phyloP scores from a whole-genome alignment of 2,329 filamentous ascomycete species.

The Aspergillus quadrilineatus region DNA sequence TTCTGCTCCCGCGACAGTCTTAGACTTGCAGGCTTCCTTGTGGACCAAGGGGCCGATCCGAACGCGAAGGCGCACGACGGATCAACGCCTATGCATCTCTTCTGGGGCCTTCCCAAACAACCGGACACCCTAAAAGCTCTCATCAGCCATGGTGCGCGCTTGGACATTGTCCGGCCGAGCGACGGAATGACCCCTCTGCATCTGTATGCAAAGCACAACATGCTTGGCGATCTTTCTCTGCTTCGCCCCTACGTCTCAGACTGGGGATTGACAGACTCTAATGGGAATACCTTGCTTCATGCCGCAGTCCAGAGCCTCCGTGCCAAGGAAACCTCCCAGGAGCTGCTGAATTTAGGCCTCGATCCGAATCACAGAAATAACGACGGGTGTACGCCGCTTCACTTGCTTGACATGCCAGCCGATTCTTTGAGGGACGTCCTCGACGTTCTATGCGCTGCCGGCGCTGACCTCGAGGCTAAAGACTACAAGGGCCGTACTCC shows the following conservation, averaged over 20 bases:
- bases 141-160: background rate
- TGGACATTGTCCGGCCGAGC: background rate
- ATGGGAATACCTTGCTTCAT: background rate
- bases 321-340: background rate
- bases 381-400: background rate
- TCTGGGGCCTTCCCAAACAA: background rate
- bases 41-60: constrained; percentile 6
- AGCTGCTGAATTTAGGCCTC: background rate
- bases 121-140: background rate
- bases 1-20: background rate
- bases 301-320: background rate
- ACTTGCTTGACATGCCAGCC: background rate
- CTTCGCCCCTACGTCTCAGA: background rate
- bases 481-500: background rate
- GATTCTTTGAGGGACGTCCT: too few relatives aligned
- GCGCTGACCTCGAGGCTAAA: background rate
- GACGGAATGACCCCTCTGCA: background rate
- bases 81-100: constrained; percentile 13
- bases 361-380: background rate
- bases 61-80: constrained; percentile 12
- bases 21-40: background rate
- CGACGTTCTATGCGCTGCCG: background rate
- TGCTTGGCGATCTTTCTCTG: background rate
- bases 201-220: background rate
- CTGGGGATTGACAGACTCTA: background rate